phyloP scores from a whole-genome alignment of 257 asterid genomes.

The Lavandula angustifolia region DNA sequence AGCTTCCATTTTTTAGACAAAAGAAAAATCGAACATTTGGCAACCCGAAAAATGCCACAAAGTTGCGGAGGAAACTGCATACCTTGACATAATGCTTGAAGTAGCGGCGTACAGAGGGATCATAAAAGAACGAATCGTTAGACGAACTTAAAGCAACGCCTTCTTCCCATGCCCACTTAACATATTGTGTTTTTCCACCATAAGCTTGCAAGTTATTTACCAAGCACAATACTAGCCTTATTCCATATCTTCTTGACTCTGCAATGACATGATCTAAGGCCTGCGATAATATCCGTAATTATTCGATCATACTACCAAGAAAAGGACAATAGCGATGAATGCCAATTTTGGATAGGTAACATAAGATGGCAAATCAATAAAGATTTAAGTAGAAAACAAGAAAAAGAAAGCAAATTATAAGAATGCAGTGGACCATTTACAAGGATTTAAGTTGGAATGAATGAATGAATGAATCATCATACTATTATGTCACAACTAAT shows the following conservation, averaged over 20 bases:
- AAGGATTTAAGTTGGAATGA: slow-evolving; percentile 21
- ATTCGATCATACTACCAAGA: slow-evolving; percentile 25
- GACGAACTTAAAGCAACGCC: slow-evolving; percentile 42
- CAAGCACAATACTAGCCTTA: slow-evolving; percentile 55
- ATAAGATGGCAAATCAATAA: not conserved
- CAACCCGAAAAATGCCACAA: not conserved
- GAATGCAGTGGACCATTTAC: slow-evolving; percentile 25
- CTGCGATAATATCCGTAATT: slow-evolving; percentile 30
- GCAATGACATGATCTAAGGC: slow-evolving; percentile 57
- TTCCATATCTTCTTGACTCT: slow-evolving; percentile 52
- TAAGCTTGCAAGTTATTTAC: slow-evolving; percentile 57
- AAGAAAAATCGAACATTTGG: too few species aligned
- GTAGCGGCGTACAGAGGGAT: slow-evolving; percentile 38
- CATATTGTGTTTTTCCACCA: slow-evolving; percentile 62
- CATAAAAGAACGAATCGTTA: slow-evolving; percentile 48
- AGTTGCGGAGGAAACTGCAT: not conserved
- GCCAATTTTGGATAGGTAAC: not conserved
- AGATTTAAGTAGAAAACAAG: slow-evolving; percentile 6
- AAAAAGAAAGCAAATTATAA: slow-evolving; percentile 7
- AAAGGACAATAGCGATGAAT: slow-evolving; percentile 8
- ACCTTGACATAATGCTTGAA: slow-evolving; percentile 57
- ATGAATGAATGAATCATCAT: slow-evolving; percentile 3
- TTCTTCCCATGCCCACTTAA: slow-evolving; percentile 57
- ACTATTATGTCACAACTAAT: slow-evolving; percentile 23
- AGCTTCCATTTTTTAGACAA: too few species aligned